phyloP scores from a whole-genome alignment of 805 yeast genomes.

The Myxozyma neotropica region DNA sequence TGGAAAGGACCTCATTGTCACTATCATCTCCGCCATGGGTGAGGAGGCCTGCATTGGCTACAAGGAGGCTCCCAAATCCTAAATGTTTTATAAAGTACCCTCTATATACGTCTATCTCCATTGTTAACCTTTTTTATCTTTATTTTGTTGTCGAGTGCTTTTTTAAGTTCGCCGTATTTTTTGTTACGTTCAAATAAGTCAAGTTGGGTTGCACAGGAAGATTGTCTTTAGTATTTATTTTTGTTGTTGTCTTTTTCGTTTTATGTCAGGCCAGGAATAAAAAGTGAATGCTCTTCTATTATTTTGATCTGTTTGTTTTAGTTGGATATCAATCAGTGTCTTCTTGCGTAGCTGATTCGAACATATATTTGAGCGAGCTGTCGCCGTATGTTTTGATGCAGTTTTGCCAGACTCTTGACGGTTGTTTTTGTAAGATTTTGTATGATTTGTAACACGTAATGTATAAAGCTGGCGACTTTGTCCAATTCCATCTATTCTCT shows the following conservation, averaged over 20 bases:
- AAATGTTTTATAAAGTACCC: conserved; percentile 8
- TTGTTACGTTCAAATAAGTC: not conserved
- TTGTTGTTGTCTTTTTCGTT: not conserved
- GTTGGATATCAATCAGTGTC: not conserved
- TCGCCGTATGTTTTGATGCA: no score
- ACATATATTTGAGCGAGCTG: no score
- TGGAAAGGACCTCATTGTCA: conserved; percentile 95
- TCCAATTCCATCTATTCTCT: no score
- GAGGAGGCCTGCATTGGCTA: conserved; percentile 98
- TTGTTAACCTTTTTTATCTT: not conserved
- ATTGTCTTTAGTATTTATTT: conserved; percentile 2
- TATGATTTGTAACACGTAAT: no score
- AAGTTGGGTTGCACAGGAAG: conserved; percentile 7
- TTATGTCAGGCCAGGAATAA: conserved; percentile 15
- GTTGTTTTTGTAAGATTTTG: no score
- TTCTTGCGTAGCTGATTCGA: no score
- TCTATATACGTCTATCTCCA: not conserved
- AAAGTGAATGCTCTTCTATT: not conserved
- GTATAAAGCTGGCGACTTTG: no score
- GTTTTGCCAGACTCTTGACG: no score
- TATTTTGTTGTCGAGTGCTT: not conserved
- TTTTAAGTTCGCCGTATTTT: not conserved
- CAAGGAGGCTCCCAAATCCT: conserved; percentile 93
- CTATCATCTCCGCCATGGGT: conserved; percentile 97
- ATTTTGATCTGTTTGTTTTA: not conserved